These are phyloP conservation scores for Leishmania gerbilli DNA, from an alignment of 208 protist species.

Conservation along the genomic window DNA sequence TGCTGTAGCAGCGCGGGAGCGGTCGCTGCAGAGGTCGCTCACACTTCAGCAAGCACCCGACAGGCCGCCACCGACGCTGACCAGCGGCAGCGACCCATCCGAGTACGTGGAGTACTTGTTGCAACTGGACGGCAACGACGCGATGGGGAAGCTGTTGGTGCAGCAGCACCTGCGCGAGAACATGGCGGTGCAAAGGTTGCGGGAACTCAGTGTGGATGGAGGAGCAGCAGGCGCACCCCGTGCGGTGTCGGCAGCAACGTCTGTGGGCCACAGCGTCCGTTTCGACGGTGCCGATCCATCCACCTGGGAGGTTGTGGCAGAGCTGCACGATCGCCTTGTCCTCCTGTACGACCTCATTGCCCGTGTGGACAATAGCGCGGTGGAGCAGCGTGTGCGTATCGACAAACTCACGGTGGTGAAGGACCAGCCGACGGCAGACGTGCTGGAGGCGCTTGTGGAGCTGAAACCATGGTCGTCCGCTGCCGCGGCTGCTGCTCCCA, in stretches of 20 bases:
- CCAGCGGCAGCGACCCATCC: slow-evolving; percentile 38
- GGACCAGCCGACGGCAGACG: slow-evolving; percentile 12
- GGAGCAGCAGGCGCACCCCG: not conserved
- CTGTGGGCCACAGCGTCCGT: not conserved
- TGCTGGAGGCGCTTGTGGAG: slow-evolving; percentile 5
- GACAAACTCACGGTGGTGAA: slow-evolving; percentile 6
- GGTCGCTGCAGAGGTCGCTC: slow-evolving; percentile 18
- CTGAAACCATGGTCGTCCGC: slow-evolving; percentile 24
- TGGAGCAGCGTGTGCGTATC: slow-evolving; percentile 15
- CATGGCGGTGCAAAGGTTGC: slow-evolving; percentile 11
- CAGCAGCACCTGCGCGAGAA: slow-evolving; percentile 43
- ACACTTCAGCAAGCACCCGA: slow-evolving; percentile 18
- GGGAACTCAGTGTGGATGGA: not conserved
- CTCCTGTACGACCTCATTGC: slow-evolving; percentile 21
- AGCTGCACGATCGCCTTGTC: slow-evolving; percentile 44
- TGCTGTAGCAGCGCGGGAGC: slow-evolving; percentile 3
- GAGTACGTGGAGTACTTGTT: slow-evolving; percentile 53
- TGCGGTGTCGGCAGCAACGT: not conserved
- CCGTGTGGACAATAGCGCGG: slow-evolving; percentile 16
- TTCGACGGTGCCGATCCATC: slow-evolving; percentile 13
- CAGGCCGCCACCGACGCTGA: slow-evolving; percentile 26
- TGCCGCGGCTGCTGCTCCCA: not conserved
- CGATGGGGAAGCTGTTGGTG: slow-evolving; percentile 33
- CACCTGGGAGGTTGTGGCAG: slow-evolving; percentile 55
- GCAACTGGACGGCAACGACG: slow-evolving; percentile 25